Evolutionary conservation across 257 asterid species (phyloP).

Genomic region (Gentiana straminea): DNA sequence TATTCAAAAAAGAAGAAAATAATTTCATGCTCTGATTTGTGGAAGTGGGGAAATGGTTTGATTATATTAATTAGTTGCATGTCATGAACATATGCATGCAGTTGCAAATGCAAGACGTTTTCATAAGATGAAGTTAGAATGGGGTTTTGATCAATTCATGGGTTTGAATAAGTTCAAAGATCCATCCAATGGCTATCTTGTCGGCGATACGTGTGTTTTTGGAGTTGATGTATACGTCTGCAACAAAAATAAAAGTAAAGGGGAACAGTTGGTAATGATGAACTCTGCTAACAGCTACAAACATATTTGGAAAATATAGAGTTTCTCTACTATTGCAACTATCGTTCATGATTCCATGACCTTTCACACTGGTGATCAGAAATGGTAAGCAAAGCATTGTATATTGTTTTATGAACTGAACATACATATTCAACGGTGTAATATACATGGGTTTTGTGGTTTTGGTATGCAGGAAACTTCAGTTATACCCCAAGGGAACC

Average conservation of each 20-base stretch:
- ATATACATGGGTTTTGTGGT: background rate
- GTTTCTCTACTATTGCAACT: conserved; percentile 18
- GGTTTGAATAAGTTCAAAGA: conserved; percentile 5
- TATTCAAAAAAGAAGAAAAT: conserved; percentile 26
- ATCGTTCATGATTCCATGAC: conserved; percentile 33
- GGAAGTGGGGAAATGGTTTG: conserved; percentile 44
- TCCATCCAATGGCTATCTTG: conserved; percentile 42
- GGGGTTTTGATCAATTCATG: no score
- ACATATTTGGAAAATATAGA: background rate
- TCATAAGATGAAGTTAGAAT: no score
- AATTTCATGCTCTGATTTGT: conserved; percentile 40
- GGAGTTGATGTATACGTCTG: conserved; percentile 55
- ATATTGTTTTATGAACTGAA: background rate
- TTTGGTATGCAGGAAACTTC: conserved; percentile 44
- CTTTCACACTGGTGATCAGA: conserved; percentile 12
- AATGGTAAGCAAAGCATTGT: conserved; percentile 16
- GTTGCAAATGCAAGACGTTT: conserved; percentile 12
- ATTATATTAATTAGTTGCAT: no score
- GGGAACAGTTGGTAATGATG: conserved; percentile 43
- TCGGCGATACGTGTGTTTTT: conserved; percentile 37
- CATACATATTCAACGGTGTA: background rate
- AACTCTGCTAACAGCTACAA: conserved; percentile 15
- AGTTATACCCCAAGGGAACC: conserved; percentile 23
- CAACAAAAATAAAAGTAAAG: conserved; percentile 30
- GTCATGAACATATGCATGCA: conserved; percentile 5